A percentile compares a stretch with the other conserved stretches of the same genome.
phyloP scores from a whole-genome alignment of 352 stramenopile genomes.

The Aphanomyces euteiches region DNA sequence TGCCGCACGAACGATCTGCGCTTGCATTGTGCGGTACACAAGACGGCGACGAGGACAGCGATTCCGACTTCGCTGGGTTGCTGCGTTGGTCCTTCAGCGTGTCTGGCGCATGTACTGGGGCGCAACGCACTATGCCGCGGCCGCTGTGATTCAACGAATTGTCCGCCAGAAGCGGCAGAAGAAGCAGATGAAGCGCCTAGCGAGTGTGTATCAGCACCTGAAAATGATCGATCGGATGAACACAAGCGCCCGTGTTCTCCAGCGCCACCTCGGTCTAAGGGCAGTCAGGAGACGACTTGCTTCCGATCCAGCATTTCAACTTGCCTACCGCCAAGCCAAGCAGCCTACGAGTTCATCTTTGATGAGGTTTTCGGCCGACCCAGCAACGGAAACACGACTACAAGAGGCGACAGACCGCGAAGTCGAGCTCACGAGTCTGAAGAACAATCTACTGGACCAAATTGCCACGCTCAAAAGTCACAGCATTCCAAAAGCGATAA shows the following conservation, averaged over 20 bases:
- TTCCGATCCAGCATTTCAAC: slow-evolving; percentile 14
- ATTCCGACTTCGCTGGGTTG: slow-evolving; percentile 7
- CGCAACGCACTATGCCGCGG: slow-evolving; percentile 27
- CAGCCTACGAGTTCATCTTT: neutral
- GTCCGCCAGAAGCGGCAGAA: neutral
- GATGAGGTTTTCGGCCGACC: neutral
- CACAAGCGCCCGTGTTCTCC: slow-evolving; percentile 43
- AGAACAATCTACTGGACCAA: slow-evolving; percentile 34
- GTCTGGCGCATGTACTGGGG: slow-evolving; percentile 44
- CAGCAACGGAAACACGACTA: slow-evolving; percentile 28
- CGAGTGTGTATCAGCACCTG: slow-evolving; percentile 37
- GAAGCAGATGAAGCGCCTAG: slow-evolving; percentile 16
- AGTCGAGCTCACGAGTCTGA: slow-evolving; percentile 38
- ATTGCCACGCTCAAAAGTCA: slow-evolving; percentile 40
- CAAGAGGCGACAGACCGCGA: slow-evolving; percentile 28
- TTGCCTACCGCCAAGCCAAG: neutral
- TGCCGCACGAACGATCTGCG: neutral
- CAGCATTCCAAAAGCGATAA: slow-evolving; percentile 33
- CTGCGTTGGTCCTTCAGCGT: slow-evolving; percentile 41
- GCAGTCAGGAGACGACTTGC: slow-evolving; percentile 39
- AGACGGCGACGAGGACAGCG: neutral
- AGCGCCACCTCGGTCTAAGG: slow-evolving; percentile 39
- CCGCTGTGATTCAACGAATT: slow-evolving; percentile 13
- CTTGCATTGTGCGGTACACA: slow-evolving; percentile 29
- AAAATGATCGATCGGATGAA: slow-evolving; percentile 37